These are phyloP conservation scores for Citrullus mucosospermus DNA, from an alignment of 306 rosid species.

Conservation along the genomic window DNA sequence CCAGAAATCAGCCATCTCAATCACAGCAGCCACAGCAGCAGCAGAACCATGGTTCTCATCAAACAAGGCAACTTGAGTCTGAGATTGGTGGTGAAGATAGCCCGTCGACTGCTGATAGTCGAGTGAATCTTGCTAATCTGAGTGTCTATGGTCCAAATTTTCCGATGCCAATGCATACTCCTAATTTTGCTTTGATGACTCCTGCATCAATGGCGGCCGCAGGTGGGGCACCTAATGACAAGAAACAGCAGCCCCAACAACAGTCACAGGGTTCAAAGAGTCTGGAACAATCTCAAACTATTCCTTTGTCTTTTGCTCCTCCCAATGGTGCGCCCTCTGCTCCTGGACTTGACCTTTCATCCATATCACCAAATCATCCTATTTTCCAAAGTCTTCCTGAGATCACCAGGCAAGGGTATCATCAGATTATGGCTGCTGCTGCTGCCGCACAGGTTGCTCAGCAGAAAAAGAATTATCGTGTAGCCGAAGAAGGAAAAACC, in stretches of 20 bases:
- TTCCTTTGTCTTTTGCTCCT: constrained; percentile 68
- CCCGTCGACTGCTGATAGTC: constrained; percentile 77
- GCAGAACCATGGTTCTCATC: constrained; percentile 41
- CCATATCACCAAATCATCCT: constrained; percentile 51
- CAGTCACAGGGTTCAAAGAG: constrained; percentile 57
- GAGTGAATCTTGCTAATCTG: constrained; percentile 42
- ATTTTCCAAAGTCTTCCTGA: constrained; percentile 36
- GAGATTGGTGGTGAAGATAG: constrained; percentile 80
- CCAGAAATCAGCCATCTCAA: constrained; percentile 47
- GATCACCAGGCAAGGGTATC: constrained; percentile 19
- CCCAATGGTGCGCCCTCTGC: constrained; percentile 46
- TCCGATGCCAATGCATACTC: constrained; percentile 60
- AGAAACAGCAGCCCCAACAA: constrained; percentile 44
- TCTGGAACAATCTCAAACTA: constrained; percentile 58
- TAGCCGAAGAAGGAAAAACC: constrained; percentile 51
- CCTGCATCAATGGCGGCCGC: constrained; percentile 39
- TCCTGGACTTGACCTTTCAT: constrained; percentile 59
- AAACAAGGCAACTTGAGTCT: constrained; percentile 56
- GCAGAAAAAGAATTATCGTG: constrained; percentile 49
- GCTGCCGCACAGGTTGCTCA: constrained; percentile 46
- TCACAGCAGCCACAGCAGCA: constrained; percentile 33
- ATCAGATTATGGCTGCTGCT: constrained; percentile 47
- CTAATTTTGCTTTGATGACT: constrained; percentile 61
- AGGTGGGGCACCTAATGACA: constrained; percentile 41
- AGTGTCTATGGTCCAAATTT: constrained; percentile 61